These are phyloP conservation scores for Phytophthora colocasiae DNA, from an alignment of 352 stramenopile species.

Conservation along the genomic window DNA sequence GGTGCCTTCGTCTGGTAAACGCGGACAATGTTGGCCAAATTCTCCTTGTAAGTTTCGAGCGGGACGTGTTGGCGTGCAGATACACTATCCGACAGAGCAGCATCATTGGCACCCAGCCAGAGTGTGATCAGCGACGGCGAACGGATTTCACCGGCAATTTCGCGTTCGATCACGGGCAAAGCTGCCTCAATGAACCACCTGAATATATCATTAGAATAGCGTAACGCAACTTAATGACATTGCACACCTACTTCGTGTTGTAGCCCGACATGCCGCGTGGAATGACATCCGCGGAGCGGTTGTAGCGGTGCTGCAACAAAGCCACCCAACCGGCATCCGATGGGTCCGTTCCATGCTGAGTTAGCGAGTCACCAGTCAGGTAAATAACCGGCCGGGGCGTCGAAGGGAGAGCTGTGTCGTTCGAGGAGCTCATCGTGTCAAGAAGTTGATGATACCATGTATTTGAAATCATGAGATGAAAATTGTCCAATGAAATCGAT, in stretches of 20 bases:
- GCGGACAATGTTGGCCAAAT: slow-evolving; percentile 46
- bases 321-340: slow-evolving; percentile 44
- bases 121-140: slow-evolving; percentile 60
- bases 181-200: slow-evolving; percentile 60
- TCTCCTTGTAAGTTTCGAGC: slow-evolving; percentile 50
- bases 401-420: slow-evolving; percentile 5
- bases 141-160: slow-evolving; percentile 39
- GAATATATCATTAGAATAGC: background rate
- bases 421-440: slow-evolving; percentile 25
- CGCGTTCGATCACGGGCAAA: slow-evolving; percentile 42
- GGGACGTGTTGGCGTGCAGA: slow-evolving; percentile 53
- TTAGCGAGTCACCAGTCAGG: slow-evolving; percentile 60
- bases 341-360: slow-evolving; percentile 44
- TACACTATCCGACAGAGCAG: slow-evolving; percentile 37
- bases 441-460: background rate
- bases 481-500: slow-evolving; percentile 23
- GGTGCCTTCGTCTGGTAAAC: slow-evolving; percentile 24
- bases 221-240: background rate
- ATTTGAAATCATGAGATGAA: slow-evolving; percentile 6
- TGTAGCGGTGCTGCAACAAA: slow-evolving; percentile 53
- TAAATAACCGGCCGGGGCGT: slow-evolving; percentile 43
- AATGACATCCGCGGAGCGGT: slow-evolving; percentile 50
- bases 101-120: slow-evolving; percentile 79
- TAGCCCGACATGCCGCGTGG: slow-evolving; percentile 58
- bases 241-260: slow-evolving; percentile 47